Conservation (phyloP, 805 yeast genomes). For the Barnettozyma salicaria region DNA sequence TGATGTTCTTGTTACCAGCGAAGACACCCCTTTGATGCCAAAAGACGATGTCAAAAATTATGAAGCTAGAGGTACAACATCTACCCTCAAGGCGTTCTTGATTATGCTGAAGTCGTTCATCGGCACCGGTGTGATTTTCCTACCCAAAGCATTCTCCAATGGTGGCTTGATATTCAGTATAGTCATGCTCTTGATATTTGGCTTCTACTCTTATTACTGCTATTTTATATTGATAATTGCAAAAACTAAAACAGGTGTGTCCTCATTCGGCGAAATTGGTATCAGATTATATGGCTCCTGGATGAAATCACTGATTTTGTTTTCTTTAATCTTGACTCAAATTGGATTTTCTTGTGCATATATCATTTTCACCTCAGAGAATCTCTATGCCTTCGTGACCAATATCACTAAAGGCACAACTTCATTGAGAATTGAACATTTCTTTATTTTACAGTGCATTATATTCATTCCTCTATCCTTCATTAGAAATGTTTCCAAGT, state of each 20-base stretch:
- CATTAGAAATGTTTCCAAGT: slow-evolving; percentile 68
- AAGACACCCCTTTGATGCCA: slow-evolving; percentile 24
- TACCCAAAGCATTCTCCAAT: slow-evolving; percentile 64
- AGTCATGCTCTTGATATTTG: slow-evolving; percentile 49
- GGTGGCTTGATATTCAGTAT: slow-evolving; percentile 66
- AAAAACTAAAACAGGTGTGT: slow-evolving; percentile 52
- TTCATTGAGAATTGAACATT: slow-evolving; percentile 33
- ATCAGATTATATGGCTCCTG: slow-evolving; percentile 53
- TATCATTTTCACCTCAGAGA: slow-evolving; percentile 72
- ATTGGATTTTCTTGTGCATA: slow-evolving; percentile 79
- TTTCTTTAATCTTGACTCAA: slow-evolving; percentile 64
- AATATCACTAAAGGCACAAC: slow-evolving; percentile 42
- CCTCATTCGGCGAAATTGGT: slow-evolving; percentile 81
- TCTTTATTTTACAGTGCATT: slow-evolving; percentile 50
- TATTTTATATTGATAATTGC: slow-evolving; percentile 57
- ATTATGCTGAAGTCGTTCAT: slow-evolving; percentile 67
- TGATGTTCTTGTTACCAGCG: slow-evolving; percentile 23
- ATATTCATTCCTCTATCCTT: slow-evolving; percentile 64
- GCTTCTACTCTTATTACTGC: slow-evolving; percentile 72
- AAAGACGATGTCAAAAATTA: slow-evolving; percentile 13
- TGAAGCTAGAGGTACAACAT: slow-evolving; percentile 55
- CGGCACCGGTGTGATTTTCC: slow-evolving; percentile 69
- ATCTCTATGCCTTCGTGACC: slow-evolving; percentile 53
- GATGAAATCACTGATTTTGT: slow-evolving; percentile 57
- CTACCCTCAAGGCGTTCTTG: slow-evolving; percentile 67